Evolutionary conservation across 805 yeast species (phyloP).

Genomic region (Starmera dryadoides): DNA sequence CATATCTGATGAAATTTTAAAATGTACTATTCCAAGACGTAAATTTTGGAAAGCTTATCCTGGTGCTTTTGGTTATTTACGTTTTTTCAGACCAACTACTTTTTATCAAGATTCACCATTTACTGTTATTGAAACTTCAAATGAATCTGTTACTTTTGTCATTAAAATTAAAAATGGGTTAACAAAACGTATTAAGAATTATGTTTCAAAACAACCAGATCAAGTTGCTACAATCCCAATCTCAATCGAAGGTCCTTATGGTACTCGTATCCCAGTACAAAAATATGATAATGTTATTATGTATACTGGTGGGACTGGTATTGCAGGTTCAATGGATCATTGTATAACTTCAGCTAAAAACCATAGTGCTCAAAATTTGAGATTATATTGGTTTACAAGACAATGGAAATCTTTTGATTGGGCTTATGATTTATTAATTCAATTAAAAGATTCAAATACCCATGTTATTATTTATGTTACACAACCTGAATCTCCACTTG

Average conservation of each 20-base stretch:
- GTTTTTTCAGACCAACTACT: conserved; percentile 41
- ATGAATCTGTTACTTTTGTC: conserved; percentile 32
- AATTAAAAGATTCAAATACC: conserved; percentile 15
- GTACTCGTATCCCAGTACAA: conserved; percentile 29
- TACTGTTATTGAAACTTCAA: conserved; percentile 40
- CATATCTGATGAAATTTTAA: conserved; percentile 34
- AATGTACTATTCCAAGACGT: conserved; percentile 36
- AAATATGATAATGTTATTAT: conserved; percentile 31
- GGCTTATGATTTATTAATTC: conserved; percentile 38
- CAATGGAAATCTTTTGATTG: conserved; percentile 43
- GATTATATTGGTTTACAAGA: conserved; percentile 61
- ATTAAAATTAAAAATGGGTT: conserved; percentile 53
- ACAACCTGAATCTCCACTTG: conserved; percentile 12
- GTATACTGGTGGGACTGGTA: conserved; percentile 48
- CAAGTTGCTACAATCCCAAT: conserved; percentile 23
- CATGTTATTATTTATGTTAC: conserved; percentile 16
- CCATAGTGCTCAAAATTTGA: conserved; percentile 24
- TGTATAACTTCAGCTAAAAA: conserved; percentile 20
- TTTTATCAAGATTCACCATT: conserved; percentile 76
- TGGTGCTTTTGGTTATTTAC: conserved; percentile 52
- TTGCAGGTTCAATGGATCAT: conserved; percentile 41
- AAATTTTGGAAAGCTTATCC: conserved; percentile 41
- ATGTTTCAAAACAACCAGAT: conserved; percentile 19
- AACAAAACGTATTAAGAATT: conserved; percentile 20
- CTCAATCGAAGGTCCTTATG: conserved; percentile 60